Evolutionary conservation across 495 filamentous ascomycete genomes (phyloP), one percentile per base, ranked within the genome.

Genomic region (Terfezia boudieri): DNA sequence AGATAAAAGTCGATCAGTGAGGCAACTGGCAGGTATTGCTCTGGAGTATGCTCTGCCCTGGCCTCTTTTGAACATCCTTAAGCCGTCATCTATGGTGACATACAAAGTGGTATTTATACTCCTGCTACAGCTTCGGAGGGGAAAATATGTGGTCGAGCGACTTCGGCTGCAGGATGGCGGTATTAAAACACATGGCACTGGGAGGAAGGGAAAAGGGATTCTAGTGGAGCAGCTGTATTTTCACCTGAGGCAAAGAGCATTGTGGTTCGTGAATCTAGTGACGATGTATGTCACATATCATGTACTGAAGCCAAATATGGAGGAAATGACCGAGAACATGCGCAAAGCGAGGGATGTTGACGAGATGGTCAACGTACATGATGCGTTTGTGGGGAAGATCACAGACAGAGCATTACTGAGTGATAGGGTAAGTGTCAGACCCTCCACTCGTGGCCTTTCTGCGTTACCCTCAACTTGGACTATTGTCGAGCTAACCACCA

Each of bases 51-150:
- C 74, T 50, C 71, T 95, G 4, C 77, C 83, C 8, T 94, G 88
- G 88, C 79, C 86, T 0, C 71, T 93, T n/a, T 81, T 80, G 37
- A 90, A 94, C 51, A 76, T 95, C 22, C 72, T 94, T 50, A 76
- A 73, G 0, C 73, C 74, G 23, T 67, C 73, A 4, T 74, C 78
- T 0, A 72, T 88, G 26, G 53, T 62, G 0, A 69, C 70, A 0
- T 93, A 94, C 64, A 80, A 83, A 57, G 68, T 72, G 2, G 69
- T 86, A 14, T 85, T 83, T 57, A 79, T 72, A 0, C 78, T 94
- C 36, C 71, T 92, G 0, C 73, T 89, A 32, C 88, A 94, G 61
- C 73, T 83, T 20, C 78, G 81, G 36, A 71, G 85, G 51, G 78
- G 83, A n/a, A 78, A 77, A 52, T 75, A 79, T 57, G 67, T 80